Percentiles rank a stretch among this genome's conserved stretches.
Conservation (phyloP, 169 alveolate genomes). For the Plasmodium billcollinsi region DNA sequence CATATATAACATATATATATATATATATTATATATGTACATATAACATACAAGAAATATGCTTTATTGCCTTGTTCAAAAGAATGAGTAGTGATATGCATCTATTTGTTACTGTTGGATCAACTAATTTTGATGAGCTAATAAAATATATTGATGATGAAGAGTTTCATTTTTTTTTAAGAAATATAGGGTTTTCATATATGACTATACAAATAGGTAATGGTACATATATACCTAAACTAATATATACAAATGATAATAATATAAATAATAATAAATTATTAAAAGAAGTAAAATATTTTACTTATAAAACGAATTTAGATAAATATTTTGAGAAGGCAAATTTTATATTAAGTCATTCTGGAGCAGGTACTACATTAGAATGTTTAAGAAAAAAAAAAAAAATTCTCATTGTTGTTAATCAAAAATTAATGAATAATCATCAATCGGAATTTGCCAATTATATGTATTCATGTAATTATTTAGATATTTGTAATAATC, state of each 20-base stretch:
- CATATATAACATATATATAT: not conserved
- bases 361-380: conserved; percentile 91
- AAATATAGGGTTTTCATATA: conserved; percentile 22
- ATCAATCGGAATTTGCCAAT: conserved; percentile 86
- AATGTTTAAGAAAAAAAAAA: conserved; percentile 84
- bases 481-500: conserved; percentile 66
- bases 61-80: too few relatives aligned
- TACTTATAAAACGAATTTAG: conserved; percentile 79
- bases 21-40: not conserved
- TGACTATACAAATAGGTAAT: conserved; percentile 54
- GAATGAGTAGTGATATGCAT: not conserved
- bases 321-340: conserved; percentile 72
- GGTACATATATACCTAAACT: conserved; percentile 40
- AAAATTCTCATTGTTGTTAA: conserved; percentile 88
- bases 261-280: not conserved
- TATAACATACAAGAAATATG: not conserved
- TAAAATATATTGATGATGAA: conserved; percentile 23
- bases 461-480: conserved; percentile 59
- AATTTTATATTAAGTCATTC: conserved; percentile 89
- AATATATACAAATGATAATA: conserved; percentile 13
- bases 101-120: conserved; percentile 69
- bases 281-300: conserved; percentile 39
- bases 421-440: conserved; percentile 85
- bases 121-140: conserved; percentile 48
- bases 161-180: conserved; percentile 43